Evolutionary conservation across 352 stramenopile species (phyloP), one percentile per base, ranked within the genome.

Genomic region (Phytophthora citricola): DNA sequence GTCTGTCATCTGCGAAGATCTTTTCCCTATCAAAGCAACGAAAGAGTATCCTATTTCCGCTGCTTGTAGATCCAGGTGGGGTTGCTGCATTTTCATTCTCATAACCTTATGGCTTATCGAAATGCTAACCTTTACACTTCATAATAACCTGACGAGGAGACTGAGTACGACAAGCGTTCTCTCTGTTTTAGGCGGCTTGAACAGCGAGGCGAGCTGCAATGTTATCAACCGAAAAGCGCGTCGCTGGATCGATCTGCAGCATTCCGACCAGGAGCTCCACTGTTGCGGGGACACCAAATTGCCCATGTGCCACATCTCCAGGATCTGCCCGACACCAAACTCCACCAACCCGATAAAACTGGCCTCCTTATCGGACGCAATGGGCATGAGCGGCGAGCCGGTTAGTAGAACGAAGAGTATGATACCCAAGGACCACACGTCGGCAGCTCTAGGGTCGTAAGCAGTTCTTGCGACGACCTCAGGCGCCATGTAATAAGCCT

Each of bases 381-480:
- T 67, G 1, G 61, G 58, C n/a, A 76, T 59, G 1, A 87, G 68
- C 26, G 78, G 77, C 4, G 79, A 82, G 0, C 77, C 81, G 1
- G 77, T 79, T 9, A 90, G 76, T 55, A 89, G 76, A 48, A 89
- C 77, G 75, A 87, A 90, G 15, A 88, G 58, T 53, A 87, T 75
- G 41, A 88, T 71, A 10, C 81, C 78, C 1, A 90, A 52, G 15
- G 81, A 82, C 78, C 81, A 90, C 70, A 88, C 82, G 39, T 90
- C 81, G 20, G 67, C 2, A 50, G 36, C 36, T 43, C 36, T 45
- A 0, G 81, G 78, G 27, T 79, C 66, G 66, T 88, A 90, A 4
- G 24, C 17, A 9, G 62, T n/a, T n/a, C 64, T 50, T 1, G 56
- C 48, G 14, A 84, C 69, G 10, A 85, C 67, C 46, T 89, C 79